Evolutionary conservation across 192 early-diverging fungal genomes (phyloP).

Genomic region (Chytriomyces sp.): DNA sequence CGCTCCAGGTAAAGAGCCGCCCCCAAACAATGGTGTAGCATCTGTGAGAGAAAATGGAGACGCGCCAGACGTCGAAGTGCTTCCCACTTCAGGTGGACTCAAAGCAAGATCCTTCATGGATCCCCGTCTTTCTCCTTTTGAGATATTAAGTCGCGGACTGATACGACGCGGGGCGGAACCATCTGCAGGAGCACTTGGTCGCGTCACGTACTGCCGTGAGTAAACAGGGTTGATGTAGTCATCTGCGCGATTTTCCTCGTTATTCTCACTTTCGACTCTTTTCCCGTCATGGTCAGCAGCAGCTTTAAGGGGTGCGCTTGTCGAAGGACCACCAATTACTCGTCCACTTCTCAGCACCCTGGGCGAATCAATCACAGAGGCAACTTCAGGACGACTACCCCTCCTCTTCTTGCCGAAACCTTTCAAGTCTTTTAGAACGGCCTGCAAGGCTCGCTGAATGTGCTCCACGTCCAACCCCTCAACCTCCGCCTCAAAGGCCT

Average conservation of each 20-base stretch:
- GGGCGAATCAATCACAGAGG: no score
- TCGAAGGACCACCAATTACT: not conserved
- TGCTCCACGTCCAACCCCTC: no score
- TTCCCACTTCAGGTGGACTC: not conserved
- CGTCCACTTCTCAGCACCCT: not conserved
- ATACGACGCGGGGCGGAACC: no score
- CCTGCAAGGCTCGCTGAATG: slow-evolving; percentile 21
- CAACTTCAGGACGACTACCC: no score
- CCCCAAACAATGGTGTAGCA: no score
- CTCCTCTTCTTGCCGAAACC: not conserved
- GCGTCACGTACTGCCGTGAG: not conserved
- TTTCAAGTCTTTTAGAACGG: not conserved
- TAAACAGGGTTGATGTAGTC: slow-evolving; percentile 13
- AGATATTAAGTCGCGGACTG: no score
- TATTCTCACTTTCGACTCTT: slow-evolving; percentile 32
- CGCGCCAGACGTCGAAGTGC: not conserved
- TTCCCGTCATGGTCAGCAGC: not conserved
- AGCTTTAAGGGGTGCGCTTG: not conserved
- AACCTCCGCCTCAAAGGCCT: slow-evolving; percentile 14
- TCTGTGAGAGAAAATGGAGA: no score
- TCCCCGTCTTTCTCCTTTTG: slow-evolving; percentile 3
- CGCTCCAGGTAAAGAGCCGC: no score
- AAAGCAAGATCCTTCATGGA: no score
- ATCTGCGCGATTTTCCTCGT: slow-evolving; percentile 20
- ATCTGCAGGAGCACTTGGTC: no score